Evolutionary conservation across 2,329 filamentous ascomycete species (phyloP), one percentile per base, ranked within the genome.

Genomic region (Colletotrichum phormii): DNA sequence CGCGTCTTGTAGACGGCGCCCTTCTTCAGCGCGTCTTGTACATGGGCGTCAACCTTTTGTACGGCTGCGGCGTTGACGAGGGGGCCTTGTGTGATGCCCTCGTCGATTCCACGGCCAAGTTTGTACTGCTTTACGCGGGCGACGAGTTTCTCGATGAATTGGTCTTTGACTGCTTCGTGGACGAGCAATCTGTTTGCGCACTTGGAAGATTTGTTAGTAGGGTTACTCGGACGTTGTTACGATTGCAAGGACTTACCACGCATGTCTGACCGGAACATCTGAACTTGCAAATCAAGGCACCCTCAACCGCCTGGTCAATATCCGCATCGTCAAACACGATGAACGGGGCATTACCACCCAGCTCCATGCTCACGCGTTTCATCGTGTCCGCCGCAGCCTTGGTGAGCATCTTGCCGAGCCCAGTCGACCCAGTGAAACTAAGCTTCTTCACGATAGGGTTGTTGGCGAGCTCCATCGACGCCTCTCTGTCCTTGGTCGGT

Each of bases 271-370:
- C 92, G 1, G 90, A 92, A 74, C 89, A 90, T 65, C 92, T 89
- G 87, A 94, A 94, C 79, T 94, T 94, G 72, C 89, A 91, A 37
- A 89, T 82, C 58, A 94, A 88, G 37, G 92, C 90, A 26, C 92
- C 92, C 0, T 85, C 84, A 15, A 94, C 89, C 0, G 93, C 92
- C 24, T 86, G 84, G 55, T 93, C 91, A 22, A 94, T 83, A 77
- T 94, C 90, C 18, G 92, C 89, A 77, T 94, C 92, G 75, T 94
- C 92, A 77, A 94, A 94, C 49, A 94, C 91, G 72, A 94, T 94
- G 80, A 94, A 94, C 1, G 92, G 92, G 0, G 92, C 91, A 78
- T 94, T 94, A 26, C 92, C 92, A 37, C 92, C 92, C 5, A 94
- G 87, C 78, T 94, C 92, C 78, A 94, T 93, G 0, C 90, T 92